Base-by-base conservation (phyloP, 2,329 filamentous ascomycete species). In the Albophoma yamanashiensis region DNA sequence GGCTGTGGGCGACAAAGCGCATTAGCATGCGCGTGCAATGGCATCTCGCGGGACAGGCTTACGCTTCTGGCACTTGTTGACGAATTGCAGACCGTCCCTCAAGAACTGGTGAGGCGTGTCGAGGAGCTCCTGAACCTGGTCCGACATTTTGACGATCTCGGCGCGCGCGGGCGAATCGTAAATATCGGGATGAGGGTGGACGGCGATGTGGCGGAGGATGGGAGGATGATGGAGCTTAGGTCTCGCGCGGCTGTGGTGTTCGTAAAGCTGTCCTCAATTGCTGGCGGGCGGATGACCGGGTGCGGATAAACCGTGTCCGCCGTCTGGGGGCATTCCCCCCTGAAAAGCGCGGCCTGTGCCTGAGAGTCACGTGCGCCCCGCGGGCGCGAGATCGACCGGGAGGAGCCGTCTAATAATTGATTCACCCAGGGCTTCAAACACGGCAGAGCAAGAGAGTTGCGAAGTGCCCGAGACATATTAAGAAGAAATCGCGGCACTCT, bases 41-140 rank as follows among this genome's bases (percentile, higher is more conserved):
- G 59, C 22, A 34, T 42, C 22, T 40, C 14, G 7, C 56, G 31
- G 36, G 17, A 57, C 43, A 58, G 55, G 74, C 80, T 62, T 74
- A 83, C 82, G 83, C 77, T 85, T 86, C 64, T 82, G 82, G 78
- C 82, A 85, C 67, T 81, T 76, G 75, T 80, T 81, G 71, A 85
- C 76, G 75, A 86, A 86, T 66, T 85, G 82, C 62, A 82, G 77
- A 70, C 83, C 83, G 63, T 85, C 83, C 65, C 65, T 81, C 70
- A 86, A 71, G 73, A 88, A 88, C 74, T 88, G 84, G 71, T 79
- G 78, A 67, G 85, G 85, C 71, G 86, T 81, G 66, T 90, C 87
- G 71, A 88, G 81, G 68, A 90, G 77, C 71, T 89, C 85, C 74
- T 88, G 85, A 68, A 89, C 74, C 73, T 87, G 82, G 72, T 89